These are phyloP conservation scores for Lentinula sp. DNA, from an alignment of 768 basidiomycete genomes.

Conservation along the genomic window DNA sequence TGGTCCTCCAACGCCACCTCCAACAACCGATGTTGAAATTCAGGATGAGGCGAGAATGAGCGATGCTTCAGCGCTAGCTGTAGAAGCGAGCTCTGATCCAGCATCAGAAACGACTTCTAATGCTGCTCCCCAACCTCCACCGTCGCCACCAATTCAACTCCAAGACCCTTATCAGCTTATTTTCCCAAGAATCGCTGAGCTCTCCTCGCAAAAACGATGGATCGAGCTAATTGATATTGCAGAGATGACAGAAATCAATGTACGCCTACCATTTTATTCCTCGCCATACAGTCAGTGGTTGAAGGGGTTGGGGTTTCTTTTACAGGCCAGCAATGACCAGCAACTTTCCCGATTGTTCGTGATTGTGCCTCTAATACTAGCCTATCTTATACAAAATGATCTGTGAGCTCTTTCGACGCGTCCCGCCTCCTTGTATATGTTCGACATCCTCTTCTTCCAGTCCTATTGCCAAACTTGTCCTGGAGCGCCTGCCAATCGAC, in stretches of 20 bases:
- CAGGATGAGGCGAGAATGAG: conserved; percentile 39
- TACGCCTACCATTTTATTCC: conserved; percentile 21
- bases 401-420: conserved; percentile 34
- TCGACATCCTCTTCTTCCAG: conserved; percentile 23
- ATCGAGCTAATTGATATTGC: conserved; percentile 36
- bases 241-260: conserved; percentile 49
- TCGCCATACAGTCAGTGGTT: conserved; percentile 1
- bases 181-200: conserved; percentile 38
- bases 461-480: conserved; percentile 51
- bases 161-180: conserved; percentile 35
- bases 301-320: neutral
- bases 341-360: conserved; percentile 43
- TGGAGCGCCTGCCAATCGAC: conserved; percentile 48
- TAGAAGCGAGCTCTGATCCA: neutral
- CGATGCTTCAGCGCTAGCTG: conserved; percentile 1
- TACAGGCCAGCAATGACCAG: conserved; percentile 28
- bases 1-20: conserved; percentile 60
- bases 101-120: neutral
- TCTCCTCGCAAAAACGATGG: conserved; percentile 39
- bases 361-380: conserved; percentile 54
- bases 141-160: conserved; percentile 12
- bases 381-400: conserved; percentile 59
- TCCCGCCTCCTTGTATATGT: neutral
- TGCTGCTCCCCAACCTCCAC: conserved; percentile 6
- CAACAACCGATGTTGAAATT: conserved; percentile 49